phyloP scores from a whole-genome alignment of 768 basidiomycete genomes.

The Cubamyces sp. region DNA sequence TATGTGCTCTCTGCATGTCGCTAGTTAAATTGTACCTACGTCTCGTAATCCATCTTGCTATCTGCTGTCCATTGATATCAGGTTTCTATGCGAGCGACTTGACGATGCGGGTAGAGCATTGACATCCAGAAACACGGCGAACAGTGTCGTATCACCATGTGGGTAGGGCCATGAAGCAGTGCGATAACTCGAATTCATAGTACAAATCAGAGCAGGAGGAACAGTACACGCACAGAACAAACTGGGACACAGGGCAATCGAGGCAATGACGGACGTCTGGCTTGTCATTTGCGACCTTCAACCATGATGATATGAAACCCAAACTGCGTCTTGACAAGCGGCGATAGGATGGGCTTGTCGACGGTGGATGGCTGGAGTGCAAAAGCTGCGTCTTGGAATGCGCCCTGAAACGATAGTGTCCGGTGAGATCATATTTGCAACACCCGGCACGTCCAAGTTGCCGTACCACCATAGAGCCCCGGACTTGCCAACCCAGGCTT shows the following conservation, averaged over 20 bases:
- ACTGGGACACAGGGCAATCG: neutral
- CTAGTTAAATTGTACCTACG: constrained; percentile 7
- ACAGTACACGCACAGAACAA: no score
- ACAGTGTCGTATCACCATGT: no score
- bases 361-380: constrained; percentile 76
- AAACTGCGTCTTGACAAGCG: constrained; percentile 80
- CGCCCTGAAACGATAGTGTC: constrained; percentile 42
- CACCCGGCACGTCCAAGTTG: neutral
- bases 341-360: constrained; percentile 73
- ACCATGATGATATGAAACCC: constrained; percentile 95
- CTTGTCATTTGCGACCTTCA: constrained; percentile 67
- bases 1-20: constrained; percentile 8
- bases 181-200: no score
- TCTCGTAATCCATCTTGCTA: neutral
- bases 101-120: no score
- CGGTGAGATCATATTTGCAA: neutral
- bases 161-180: no score
- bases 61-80: neutral
- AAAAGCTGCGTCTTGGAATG: constrained; percentile 91
- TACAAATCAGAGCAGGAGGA: no score
- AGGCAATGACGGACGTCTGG: neutral
- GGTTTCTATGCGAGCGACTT: no score
- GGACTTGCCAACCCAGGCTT: constrained; percentile 83
- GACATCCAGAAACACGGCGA: no score
- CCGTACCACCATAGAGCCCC: constrained; percentile 83